Evolutionary conservation across 345 rosid species (phyloP).

Genomic region (Bruguiera gymnorhiza): DNA sequence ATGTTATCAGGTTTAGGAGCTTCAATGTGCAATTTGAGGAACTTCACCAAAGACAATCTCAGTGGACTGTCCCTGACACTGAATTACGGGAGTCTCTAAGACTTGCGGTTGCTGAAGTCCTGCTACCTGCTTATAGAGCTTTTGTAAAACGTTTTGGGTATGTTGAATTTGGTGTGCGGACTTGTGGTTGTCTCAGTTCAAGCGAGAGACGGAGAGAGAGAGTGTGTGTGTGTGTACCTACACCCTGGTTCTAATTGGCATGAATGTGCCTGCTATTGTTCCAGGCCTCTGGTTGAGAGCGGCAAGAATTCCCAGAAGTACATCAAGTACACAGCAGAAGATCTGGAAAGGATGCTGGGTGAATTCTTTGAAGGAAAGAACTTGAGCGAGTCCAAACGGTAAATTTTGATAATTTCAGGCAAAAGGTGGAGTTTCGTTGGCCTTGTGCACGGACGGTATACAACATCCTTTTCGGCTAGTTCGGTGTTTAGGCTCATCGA

Average conservation of each 20-base stretch:
- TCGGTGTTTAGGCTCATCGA: no score
- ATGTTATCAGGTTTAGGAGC: slow-evolving; percentile 62
- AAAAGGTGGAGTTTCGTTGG: no score
- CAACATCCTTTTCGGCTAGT: no score
- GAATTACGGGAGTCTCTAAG: slow-evolving; percentile 87
- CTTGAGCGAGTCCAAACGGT: slow-evolving; percentile 64
- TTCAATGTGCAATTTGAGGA: slow-evolving; percentile 91
- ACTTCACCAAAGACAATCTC: slow-evolving; percentile 93
- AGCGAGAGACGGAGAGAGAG: no score
- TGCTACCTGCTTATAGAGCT: slow-evolving; percentile 93
- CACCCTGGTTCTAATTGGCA: no score
- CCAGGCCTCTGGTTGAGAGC: slow-evolving; percentile 83
- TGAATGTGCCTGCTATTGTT: not conserved
- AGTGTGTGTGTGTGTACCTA: no score
- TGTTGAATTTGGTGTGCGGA: slow-evolving; percentile 16
- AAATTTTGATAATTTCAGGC: slow-evolving; percentile 4
- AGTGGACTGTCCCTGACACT: slow-evolving; percentile 94
- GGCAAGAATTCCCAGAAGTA: slow-evolving; percentile 85
- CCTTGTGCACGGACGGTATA: no score
- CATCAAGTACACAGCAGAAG: slow-evolving; percentile 76
- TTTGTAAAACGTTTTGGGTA: slow-evolving; percentile 89
- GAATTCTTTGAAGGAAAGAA: slow-evolving; percentile 94
- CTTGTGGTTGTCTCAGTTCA: no score
- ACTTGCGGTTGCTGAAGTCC: slow-evolving; percentile 95
- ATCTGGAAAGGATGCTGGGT: slow-evolving; percentile 85